phyloP scores from a whole-genome alignment of 768 basidiomycete genomes.

The Lactifluus rugatus region DNA sequence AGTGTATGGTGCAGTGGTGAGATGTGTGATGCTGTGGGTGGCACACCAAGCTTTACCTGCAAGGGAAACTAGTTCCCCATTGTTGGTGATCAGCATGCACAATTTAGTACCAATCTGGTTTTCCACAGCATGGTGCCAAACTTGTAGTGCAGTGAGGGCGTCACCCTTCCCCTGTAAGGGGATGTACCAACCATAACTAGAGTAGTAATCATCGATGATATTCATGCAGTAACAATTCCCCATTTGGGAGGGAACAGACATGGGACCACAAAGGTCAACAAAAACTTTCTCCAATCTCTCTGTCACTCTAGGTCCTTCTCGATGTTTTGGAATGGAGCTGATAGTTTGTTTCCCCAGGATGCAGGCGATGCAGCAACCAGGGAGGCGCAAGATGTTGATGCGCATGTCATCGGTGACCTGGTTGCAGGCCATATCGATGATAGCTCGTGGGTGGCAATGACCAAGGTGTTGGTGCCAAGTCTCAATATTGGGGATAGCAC shows the following conservation, averaged over 20 bases:
- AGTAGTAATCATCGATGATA: not conserved
- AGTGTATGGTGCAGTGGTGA: not conserved
- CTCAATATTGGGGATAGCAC: too few relatives aligned
- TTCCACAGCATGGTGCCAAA: not conserved
- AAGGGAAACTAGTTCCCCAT: not conserved
- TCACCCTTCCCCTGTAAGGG: not conserved
- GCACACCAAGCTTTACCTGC: not conserved
- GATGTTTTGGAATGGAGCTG: not conserved
- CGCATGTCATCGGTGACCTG: too few relatives aligned
- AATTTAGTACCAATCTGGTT: not conserved
- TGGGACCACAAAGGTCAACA: not conserved
- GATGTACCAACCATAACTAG: not conserved
- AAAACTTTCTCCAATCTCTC: not conserved
- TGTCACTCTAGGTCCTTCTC: not conserved
- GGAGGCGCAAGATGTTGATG: too few relatives aligned
- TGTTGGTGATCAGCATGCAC: not conserved
- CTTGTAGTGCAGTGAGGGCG: not conserved
- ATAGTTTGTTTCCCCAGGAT: not conserved
- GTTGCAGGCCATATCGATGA: too few relatives aligned
- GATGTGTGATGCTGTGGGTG: not conserved
- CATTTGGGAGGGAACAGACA: not conserved
- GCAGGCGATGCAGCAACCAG: not conserved
- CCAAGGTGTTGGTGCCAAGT: not conserved
- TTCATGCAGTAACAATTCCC: not conserved
- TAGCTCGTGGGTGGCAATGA: too few relatives aligned